phyloP scores from a whole-genome alignment of 2,329 filamentous ascomycete genomes.

The Blastomyces percursus region DNA sequence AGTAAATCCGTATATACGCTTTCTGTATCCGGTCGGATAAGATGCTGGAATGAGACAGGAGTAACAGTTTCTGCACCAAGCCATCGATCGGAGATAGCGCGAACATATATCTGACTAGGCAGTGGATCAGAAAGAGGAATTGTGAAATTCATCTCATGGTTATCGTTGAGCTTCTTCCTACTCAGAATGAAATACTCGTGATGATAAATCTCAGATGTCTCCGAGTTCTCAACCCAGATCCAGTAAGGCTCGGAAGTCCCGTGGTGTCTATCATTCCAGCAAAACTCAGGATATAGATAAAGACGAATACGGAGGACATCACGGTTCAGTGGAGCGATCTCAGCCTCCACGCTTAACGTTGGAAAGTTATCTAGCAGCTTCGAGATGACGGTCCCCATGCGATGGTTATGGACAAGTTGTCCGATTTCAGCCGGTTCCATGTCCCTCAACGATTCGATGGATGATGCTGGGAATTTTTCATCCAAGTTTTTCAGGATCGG shows the following conservation, averaged over 20 bases:
- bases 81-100: constrained; percentile 91
- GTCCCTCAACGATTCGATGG: constrained; percentile 74
- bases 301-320: constrained; percentile 89
- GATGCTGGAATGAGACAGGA: constrained; percentile 91
- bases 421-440: constrained; percentile 92
- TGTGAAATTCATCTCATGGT: constrained; percentile 97
- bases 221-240: constrained; percentile 98
- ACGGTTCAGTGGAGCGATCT: constrained; percentile 89
- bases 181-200: constrained; percentile 94
- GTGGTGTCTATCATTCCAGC: constrained; percentile 88
- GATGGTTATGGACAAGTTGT: constrained; percentile 76
- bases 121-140: constrained; percentile 89
- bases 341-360: constrained; percentile 77
- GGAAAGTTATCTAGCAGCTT: constrained; percentile 85
- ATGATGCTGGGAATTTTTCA: constrained; percentile 59
- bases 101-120: constrained; percentile 90
- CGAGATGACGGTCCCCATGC: constrained; percentile 70
- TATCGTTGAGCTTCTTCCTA: constrained; percentile 78
- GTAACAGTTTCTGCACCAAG: constrained; percentile 91
- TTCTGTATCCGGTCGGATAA: constrained; percentile 94
- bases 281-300: constrained; percentile 76
- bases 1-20: constrained; percentile 93
- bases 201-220: constrained; percentile 94
- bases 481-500: constrained; percentile 77
- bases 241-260: constrained; percentile 95